phyloP scores from a whole-genome alignment of 192 early-diverging fungal genomes.

The Hyaloraphidium curvatum region DNA sequence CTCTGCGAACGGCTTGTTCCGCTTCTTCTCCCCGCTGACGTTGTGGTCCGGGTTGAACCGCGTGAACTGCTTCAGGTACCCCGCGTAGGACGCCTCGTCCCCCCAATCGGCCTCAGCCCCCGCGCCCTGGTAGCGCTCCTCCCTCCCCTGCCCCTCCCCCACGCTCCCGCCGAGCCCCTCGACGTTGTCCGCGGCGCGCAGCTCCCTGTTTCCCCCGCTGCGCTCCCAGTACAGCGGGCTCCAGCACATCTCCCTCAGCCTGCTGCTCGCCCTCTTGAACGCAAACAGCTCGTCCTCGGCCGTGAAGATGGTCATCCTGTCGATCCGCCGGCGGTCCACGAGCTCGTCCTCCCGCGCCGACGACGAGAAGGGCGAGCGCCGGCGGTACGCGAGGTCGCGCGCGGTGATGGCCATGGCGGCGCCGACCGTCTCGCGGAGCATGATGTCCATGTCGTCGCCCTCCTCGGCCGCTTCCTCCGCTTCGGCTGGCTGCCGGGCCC shows the following conservation, averaged over 20 bases:
- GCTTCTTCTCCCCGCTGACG: background rate
- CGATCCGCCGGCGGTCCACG: background rate
- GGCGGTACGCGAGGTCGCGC: background rate
- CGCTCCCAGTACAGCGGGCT: background rate
- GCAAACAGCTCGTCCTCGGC: conserved; percentile 94
- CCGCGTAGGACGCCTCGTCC: conserved; percentile 16
- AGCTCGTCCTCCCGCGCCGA: background rate
- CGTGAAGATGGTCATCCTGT: conserved; percentile 33
- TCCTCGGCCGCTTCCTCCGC: background rate
- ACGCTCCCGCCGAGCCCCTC: background rate
- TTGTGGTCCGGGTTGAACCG: conserved; percentile 7
- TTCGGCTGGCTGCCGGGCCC: too few species aligned
- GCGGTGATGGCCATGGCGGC: background rate
- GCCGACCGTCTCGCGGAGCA: conserved; percentile 1
- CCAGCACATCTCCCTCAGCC: conserved; percentile 67
- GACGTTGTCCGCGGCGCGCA: background rate
- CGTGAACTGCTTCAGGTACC: conserved; percentile 11
- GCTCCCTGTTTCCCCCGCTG: background rate
- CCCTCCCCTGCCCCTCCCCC: too few species aligned
- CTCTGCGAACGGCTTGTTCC: background rate
- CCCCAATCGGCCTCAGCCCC: conserved; percentile 13
- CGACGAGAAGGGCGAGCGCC: too few species aligned
- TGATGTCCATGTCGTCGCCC: background rate
- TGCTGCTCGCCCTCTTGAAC: conserved; percentile 76
- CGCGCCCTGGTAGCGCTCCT: too few species aligned